phyloP scores from a whole-genome alignment of 2,329 filamentous ascomycete species.

The Gyromitra esculenta region DNA sequence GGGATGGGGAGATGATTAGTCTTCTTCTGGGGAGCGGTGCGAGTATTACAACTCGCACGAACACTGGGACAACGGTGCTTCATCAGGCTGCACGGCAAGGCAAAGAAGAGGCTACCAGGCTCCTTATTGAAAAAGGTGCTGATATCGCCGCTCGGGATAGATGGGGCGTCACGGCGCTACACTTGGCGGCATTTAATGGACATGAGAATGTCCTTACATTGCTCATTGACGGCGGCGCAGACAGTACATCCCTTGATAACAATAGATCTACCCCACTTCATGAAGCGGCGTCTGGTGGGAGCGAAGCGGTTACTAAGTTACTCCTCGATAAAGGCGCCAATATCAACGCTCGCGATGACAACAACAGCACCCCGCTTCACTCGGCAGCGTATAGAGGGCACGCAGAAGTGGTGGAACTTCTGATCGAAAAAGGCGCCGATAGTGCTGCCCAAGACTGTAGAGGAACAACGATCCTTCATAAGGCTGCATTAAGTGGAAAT shows the following conservation, averaged over 20 bases:
- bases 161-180: constrained; percentile 29
- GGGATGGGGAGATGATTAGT: constrained; percentile 19
- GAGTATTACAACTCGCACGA: background rate
- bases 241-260: constrained; percentile 12
- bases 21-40: constrained; percentile 44
- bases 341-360: constrained; percentile 14
- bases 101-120: constrained; percentile 7
- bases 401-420: background rate
- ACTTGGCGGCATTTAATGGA: constrained; percentile 23
- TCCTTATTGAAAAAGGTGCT: constrained; percentile 26
- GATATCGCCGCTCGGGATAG: constrained; percentile 21
- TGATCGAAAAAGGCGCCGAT: constrained; percentile 32
- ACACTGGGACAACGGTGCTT: constrained; percentile 10
- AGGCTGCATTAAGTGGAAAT: constrained; percentile 19
- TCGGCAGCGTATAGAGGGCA: constrained; percentile 22
- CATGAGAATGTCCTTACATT: background rate
- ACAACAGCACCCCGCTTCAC: constrained; percentile 7
- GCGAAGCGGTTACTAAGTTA: constrained; percentile 12
- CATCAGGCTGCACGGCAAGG: constrained; percentile 24
- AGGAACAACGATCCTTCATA: constrained; percentile 19
- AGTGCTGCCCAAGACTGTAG: background rate
- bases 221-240: constrained; percentile 26
- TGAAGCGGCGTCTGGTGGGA: constrained; percentile 12
- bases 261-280: constrained; percentile 41
- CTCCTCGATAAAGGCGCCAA: constrained; percentile 26